These are phyloP conservation scores for Trametes sanguinea DNA, from an alignment of 768 basidiomycete species.

Conservation along the genomic window DNA sequence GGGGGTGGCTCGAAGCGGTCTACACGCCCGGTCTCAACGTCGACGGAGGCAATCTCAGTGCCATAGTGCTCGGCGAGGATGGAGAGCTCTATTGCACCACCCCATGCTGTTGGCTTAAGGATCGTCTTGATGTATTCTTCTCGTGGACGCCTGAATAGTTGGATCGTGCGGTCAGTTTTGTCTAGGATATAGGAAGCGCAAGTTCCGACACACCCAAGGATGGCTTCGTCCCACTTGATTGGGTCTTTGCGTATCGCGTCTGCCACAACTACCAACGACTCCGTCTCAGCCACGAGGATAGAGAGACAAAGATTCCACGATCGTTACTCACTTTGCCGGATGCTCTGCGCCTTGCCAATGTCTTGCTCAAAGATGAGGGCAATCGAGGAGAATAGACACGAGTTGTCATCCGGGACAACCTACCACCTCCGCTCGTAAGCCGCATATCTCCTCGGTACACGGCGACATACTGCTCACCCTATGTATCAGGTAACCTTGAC, in stretches of 20 bases:
- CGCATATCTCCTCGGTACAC: not conserved
- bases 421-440: slow-evolving; percentile 29
- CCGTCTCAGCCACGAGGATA: too few relatives aligned
- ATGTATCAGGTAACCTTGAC: slow-evolving; percentile 67
- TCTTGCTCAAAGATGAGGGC: slow-evolving; percentile 86
- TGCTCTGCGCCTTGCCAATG: slow-evolving; percentile 63
- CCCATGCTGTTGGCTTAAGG: slow-evolving; percentile 80
- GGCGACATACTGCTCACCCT: slow-evolving; percentile 45
- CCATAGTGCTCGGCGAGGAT: slow-evolving; percentile 81
- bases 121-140: slow-evolving; percentile 83
- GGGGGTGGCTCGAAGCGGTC: slow-evolving; percentile 73
- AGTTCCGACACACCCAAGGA: slow-evolving; percentile 65
- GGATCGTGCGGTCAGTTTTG: too few relatives aligned
- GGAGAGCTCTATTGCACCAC: slow-evolving; percentile 91
- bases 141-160: slow-evolving; percentile 47
- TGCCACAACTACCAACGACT: slow-evolving; percentile 65
- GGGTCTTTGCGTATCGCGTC: slow-evolving; percentile 75
- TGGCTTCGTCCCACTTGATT: slow-evolving; percentile 77
- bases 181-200: too few relatives aligned
- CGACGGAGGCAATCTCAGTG: slow-evolving; percentile 87
- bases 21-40: slow-evolving; percentile 89
- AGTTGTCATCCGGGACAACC: slow-evolving; percentile 97
- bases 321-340: slow-evolving; percentile 67
- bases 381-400: slow-evolving; percentile 88
- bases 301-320: too few relatives aligned